Percentiles rank a stretch among this genome's conserved stretches.
Evolutionary conservation across 2,329 filamentous ascomycete genomes (phyloP).

Genomic region (Pseudovirgaria hyperparasitica): DNA sequence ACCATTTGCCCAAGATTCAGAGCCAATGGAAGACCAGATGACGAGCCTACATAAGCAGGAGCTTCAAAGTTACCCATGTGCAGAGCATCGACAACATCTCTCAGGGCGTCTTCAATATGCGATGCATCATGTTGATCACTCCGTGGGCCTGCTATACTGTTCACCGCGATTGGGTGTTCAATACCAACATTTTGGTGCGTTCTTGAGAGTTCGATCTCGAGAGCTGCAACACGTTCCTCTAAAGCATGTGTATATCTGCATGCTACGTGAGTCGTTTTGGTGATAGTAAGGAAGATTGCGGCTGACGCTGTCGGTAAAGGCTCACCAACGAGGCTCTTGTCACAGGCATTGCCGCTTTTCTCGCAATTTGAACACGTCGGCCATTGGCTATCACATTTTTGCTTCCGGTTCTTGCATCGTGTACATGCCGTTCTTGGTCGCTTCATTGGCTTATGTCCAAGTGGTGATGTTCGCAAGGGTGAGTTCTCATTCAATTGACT

Average conservation of each 20-base stretch:
- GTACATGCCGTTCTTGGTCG: conserved; percentile 8
- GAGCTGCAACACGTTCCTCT: conserved; percentile 7
- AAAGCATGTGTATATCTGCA: conserved; percentile 6
- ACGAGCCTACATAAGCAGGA: conserved; percentile 37
- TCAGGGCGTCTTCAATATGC: no score
- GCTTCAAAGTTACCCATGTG: conserved; percentile 32
- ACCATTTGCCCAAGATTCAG: conserved; percentile 41
- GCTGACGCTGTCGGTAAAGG: not conserved
- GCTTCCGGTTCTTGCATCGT: conserved; percentile 7
- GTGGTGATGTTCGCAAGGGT: no score
- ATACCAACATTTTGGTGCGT: not conserved
- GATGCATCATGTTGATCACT: no score
- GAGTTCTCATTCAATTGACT: no score
- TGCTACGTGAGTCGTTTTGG: not conserved
- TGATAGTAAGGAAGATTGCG: no score
- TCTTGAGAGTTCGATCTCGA: conserved; percentile 3
- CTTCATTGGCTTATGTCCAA: conserved; percentile 6
- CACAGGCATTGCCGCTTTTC: conserved; percentile 4
- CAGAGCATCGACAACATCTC: conserved; percentile 37
- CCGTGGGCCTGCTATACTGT: conserved; percentile 1
- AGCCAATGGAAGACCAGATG: conserved; percentile 36
- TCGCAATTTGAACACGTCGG: conserved; percentile 8
- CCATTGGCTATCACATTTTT: conserved; percentile 8
- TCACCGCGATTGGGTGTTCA: not conserved
- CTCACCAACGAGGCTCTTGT: conserved; percentile 1